These are phyloP conservation scores for Myrmaecium sp. DNA, from an alignment of 2,329 filamentous ascomycete species.

Conservation along the genomic window DNA sequence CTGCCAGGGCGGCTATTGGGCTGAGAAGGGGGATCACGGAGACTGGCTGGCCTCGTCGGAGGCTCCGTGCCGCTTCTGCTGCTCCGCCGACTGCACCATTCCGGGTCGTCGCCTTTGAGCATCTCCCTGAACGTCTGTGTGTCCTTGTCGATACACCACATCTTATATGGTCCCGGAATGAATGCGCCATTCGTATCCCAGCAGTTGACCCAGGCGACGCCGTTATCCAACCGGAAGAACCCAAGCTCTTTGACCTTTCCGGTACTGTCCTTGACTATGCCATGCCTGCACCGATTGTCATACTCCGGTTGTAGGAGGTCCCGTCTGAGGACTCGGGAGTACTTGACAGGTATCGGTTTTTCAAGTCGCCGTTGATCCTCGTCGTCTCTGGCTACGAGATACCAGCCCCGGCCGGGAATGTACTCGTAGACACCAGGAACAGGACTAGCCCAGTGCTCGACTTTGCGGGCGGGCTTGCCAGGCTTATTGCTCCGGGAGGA, in stretches of 20 bases:
- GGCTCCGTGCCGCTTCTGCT: neutral
- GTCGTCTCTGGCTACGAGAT: constrained; percentile 26
- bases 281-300: constrained; percentile 27
- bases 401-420: constrained; percentile 33
- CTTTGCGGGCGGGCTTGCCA: constrained; percentile 22
- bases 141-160: constrained; percentile 29
- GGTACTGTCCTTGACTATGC: constrained; percentile 21
- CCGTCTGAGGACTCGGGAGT: constrained; percentile 31
- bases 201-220: constrained; percentile 31
- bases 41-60: too few species aligned
- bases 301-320: constrained; percentile 32
- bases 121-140: constrained; percentile 22
- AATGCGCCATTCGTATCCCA: constrained; percentile 34
- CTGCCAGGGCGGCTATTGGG: too few species aligned
- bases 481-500: constrained; percentile 17
- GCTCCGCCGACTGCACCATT: constrained; percentile 7
- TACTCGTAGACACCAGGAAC: constrained; percentile 33
- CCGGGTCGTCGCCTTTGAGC: constrained; percentile 20
- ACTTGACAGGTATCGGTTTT: constrained; percentile 22
- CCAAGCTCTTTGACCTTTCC: constrained; percentile 22
- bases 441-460: constrained; percentile 32
- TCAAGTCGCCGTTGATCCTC: constrained; percentile 13
- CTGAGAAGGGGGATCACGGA: too few species aligned
- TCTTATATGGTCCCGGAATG: constrained; percentile 32
- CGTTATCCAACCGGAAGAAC: constrained; percentile 34